Percentiles rank a stretch among this genome's conserved stretches.
These are phyloP conservation scores for Anastatica hierochuntica DNA, from an alignment of 345 rosid species.

Conservation along the genomic window DNA sequence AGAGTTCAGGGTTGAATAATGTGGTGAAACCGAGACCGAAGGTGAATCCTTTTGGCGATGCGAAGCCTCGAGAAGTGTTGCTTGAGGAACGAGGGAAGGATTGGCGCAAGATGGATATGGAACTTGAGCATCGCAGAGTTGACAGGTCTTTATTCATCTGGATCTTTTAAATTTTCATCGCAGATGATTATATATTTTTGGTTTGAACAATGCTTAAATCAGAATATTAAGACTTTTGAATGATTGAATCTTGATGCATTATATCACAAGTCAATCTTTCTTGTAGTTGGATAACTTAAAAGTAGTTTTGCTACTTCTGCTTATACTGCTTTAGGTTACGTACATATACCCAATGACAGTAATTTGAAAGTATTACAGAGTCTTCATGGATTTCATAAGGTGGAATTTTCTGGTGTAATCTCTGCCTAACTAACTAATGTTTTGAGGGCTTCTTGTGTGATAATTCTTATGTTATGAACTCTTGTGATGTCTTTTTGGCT, in stretches of 20 bases:
- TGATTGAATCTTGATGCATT: neutral
- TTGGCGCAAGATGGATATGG: slow-evolving; percentile 78
- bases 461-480: neutral
- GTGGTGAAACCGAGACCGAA: slow-evolving; percentile 57
- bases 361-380: neutral
- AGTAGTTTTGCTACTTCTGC: no score
- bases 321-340: neutral
- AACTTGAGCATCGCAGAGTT: slow-evolving; percentile 67
- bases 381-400: neutral
- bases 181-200: neutral
- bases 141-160: slow-evolving; percentile 34
- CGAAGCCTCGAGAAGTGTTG: slow-evolving; percentile 86
- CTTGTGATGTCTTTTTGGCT: neutral
- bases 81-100: slow-evolving; percentile 70
- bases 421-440: neutral
- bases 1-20: slow-evolving; percentile 48
- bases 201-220: neutral
- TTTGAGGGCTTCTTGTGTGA: neutral
- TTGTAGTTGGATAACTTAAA: neutral
- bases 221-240: no score
- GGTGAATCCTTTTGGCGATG: slow-evolving; percentile 89
- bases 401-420: neutral
- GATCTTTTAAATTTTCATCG: neutral
- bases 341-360: neutral
- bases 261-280: neutral